Percentiles rank a stretch among this genome's conserved stretches.
Conservation (phyloP, 768 basidiomycete species). For the Sporobolomyces pararoseus region DNA sequence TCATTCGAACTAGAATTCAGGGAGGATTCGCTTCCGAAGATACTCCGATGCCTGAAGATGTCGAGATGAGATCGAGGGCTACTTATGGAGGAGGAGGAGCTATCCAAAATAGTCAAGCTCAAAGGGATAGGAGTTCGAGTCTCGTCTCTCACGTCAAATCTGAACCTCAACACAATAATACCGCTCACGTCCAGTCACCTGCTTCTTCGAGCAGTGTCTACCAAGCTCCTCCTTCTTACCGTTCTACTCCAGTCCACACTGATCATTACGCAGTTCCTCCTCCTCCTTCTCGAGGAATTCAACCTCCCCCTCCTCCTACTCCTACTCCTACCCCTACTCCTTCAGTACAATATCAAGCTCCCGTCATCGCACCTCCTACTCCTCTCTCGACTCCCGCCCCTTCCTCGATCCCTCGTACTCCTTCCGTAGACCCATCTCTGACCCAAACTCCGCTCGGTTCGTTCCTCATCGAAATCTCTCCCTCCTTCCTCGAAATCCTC, state of each 20-base stretch:
- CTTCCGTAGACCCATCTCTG: not conserved
- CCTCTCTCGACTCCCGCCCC: not conserved
- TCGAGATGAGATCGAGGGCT: not conserved
- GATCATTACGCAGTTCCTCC: too few species aligned
- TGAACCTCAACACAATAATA: not conserved
- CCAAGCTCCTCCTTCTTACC: not conserved
- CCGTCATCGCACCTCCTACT: not conserved
- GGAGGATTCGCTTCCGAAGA: not conserved
- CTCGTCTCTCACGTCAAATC: not conserved
- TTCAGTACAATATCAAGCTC: too few species aligned
- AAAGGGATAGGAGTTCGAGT: not conserved
- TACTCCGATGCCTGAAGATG: not conserved
- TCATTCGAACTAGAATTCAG: not conserved
- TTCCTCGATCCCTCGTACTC: not conserved
- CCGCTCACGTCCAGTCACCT: not conserved
- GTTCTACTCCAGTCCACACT: too few species aligned
- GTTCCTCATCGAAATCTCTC: constrained; percentile 14
- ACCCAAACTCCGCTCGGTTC: not conserved
- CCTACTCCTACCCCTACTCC: too few species aligned
- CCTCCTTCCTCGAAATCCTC: not conserved
- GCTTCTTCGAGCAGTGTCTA: not conserved
- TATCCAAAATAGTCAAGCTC: too few species aligned
- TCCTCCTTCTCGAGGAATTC: too few species aligned
- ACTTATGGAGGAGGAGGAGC: not conserved
- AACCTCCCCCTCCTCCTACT: too few species aligned